Conservation (phyloP, 2,329 filamentous ascomycete genomes). For the Alternaria infectoria region DNA sequence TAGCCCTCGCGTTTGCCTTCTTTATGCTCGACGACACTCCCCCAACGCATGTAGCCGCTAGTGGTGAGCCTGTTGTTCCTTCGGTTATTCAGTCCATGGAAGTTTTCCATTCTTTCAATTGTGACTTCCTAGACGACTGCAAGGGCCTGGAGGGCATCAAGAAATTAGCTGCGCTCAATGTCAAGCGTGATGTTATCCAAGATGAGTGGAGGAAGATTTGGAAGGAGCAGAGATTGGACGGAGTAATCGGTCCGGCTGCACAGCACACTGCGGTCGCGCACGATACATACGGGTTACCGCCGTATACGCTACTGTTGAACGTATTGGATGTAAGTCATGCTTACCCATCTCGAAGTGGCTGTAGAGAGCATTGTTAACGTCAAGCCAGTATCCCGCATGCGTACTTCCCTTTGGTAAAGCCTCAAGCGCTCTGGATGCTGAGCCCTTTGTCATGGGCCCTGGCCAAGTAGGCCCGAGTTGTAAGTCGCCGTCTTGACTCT, state of each 20-base stretch:
- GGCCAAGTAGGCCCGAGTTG: slow-evolving; percentile 2
- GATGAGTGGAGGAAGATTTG: slow-evolving; percentile 4
- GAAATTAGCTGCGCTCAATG: slow-evolving; percentile 1
- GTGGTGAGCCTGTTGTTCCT: not conserved
- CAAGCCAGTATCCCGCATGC: slow-evolving; percentile 5
- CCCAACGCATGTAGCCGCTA: not conserved
- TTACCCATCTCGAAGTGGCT: not conserved
- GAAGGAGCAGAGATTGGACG: slow-evolving; percentile 5
- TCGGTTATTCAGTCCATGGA: slow-evolving; percentile 1
- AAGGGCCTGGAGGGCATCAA: not conserved
- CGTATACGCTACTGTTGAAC: slow-evolving; percentile 9
- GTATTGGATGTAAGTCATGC: slow-evolving; percentile 4
- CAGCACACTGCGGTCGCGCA: slow-evolving; percentile 8
- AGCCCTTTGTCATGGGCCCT: not conserved
- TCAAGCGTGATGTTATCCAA: slow-evolving; percentile 1
- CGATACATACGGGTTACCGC: slow-evolving; percentile 7
- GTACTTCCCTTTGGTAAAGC: slow-evolving; percentile 5
- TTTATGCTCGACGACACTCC: slow-evolving; percentile 1
- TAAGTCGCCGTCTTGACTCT: not conserved
- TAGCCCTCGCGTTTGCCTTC: not conserved
- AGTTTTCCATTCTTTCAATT: not conserved
- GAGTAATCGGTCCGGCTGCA: slow-evolving; percentile 2
- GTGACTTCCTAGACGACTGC: not conserved
- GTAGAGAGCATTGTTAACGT: not conserved
- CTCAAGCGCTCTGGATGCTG: slow-evolving; percentile 1